phyloP scores from a whole-genome alignment of 306 rosid genomes.

The Mimosa bimucronata region DNA sequence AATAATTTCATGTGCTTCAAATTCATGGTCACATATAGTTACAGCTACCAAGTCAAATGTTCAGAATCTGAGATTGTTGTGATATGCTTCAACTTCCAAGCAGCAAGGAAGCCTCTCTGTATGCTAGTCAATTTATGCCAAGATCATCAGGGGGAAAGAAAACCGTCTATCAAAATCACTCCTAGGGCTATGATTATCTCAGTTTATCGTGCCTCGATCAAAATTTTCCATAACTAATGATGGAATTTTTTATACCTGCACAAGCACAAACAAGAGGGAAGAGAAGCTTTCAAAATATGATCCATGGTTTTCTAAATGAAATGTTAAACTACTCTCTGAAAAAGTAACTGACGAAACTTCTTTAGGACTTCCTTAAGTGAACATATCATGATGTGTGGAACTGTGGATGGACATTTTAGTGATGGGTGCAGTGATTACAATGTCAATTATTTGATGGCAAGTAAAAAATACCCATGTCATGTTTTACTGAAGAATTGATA shows the following conservation, averaged over 20 bases:
- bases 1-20: conserved; percentile 16
- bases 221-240: not conserved
- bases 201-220: conserved; percentile 13
- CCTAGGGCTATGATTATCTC: conserved; percentile 4
- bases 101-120: conserved; percentile 2
- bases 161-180: conserved; percentile 22
- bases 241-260: conserved; percentile 24
- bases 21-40: conserved; percentile 21
- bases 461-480: not conserved
- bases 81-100: conserved; percentile 16
- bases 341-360: not conserved
- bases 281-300: conserved; percentile 14
- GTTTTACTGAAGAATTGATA: not conserved
- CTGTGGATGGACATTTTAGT: not conserved
- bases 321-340: not conserved
- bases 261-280: conserved; percentile 12
- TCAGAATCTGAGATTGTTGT: not conserved
- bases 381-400: not conserved
- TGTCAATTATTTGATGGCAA: not conserved
- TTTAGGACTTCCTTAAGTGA: not conserved
- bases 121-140: conserved; percentile 10
- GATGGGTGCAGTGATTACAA: not conserved
- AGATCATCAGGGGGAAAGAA: conserved; percentile 4
- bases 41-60: conserved; percentile 26
- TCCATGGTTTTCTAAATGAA: conserved; percentile 13